phyloP scores from a whole-genome alignment of 225 moss, liverwort and hornwort genomes.

The Marchantia polymorpha region DNA sequence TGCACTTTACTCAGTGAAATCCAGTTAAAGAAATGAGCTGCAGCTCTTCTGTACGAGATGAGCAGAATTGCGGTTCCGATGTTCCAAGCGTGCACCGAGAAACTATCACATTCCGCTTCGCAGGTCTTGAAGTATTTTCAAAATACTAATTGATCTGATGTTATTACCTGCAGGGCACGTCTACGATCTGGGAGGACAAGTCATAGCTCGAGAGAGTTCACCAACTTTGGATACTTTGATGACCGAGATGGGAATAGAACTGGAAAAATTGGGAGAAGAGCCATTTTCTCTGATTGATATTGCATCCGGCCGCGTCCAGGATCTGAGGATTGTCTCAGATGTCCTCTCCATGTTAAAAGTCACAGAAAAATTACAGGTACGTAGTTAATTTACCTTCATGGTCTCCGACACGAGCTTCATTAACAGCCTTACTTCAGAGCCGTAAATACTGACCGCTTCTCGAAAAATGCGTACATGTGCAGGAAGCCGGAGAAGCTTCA shows the following conservation, averaged over 20 bases:
- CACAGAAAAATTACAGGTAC: slow-evolving; percentile 37
- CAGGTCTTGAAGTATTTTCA: too few relatives aligned
- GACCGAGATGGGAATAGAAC: slow-evolving; percentile 32
- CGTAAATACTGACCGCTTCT: background rate
- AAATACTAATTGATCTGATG: too few relatives aligned
- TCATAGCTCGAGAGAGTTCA: slow-evolving; percentile 37
- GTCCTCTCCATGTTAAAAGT: slow-evolving; percentile 25
- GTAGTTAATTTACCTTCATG: background rate
- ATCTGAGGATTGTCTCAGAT: slow-evolving; percentile 37
- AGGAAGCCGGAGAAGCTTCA: slow-evolving; percentile 16
- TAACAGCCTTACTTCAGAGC: background rate
- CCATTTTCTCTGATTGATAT: slow-evolving; percentile 22
- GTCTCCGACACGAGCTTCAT: background rate
- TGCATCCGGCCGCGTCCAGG: slow-evolving; percentile 14
- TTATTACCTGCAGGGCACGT: slow-evolving; percentile 15
- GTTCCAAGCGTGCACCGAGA: too few relatives aligned
- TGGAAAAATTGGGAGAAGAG: slow-evolving; percentile 36
- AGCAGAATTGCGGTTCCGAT: too few relatives aligned
- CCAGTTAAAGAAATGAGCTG: too few relatives aligned
- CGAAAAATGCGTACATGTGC: background rate
- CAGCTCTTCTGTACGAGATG: too few relatives aligned
- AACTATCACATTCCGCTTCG: too few relatives aligned
- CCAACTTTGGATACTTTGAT: slow-evolving; percentile 33
- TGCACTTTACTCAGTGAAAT: too few relatives aligned
- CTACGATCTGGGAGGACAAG: slow-evolving; percentile 46